These are phyloP conservation scores for Eucalyptus erythrocorys DNA, from an alignment of 345 rosid species.

Conservation along the genomic window DNA sequence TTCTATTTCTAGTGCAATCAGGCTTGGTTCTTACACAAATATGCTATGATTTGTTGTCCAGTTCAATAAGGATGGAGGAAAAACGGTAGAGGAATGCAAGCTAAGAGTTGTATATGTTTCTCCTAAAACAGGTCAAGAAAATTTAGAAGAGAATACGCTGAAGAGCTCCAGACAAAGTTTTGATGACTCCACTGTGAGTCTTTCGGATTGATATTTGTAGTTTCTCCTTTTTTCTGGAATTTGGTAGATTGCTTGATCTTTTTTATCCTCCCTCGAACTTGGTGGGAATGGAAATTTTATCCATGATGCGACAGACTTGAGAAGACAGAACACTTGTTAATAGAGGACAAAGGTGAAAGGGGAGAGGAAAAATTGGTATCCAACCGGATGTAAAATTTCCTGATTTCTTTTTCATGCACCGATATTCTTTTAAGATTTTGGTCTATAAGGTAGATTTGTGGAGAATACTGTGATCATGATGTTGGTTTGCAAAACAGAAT, in stretches of 20 bases:
- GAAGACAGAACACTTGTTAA: background rate
- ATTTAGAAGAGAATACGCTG: conserved; percentile 35
- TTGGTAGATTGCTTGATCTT: background rate
- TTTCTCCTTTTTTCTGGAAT: background rate
- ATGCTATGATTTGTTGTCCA: conserved; percentile 6
- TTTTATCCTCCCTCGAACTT: background rate
- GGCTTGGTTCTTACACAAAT: background rate
- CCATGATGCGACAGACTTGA: background rate
- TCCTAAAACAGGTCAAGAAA: conserved; percentile 38
- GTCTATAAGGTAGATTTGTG: background rate
- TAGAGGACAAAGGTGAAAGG: background rate
- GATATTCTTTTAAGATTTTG: background rate
- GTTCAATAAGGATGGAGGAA: conserved; percentile 82
- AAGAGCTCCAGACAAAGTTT: conserved; percentile 31
- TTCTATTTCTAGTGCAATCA: background rate
- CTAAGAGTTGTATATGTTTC: conserved; percentile 66
- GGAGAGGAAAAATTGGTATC: background rate
- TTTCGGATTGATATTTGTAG: background rate
- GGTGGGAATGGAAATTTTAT: background rate
- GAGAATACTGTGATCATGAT: background rate
- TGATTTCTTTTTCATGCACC: background rate
- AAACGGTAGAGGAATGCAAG: conserved; percentile 69
- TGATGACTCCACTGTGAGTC: conserved; percentile 60
- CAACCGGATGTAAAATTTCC: background rate
- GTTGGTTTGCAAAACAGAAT: background rate